Percentiles rank a stretch among this genome's conserved stretches.
Evolutionary conservation across 176 grass and related monocot genomes (phyloP).

Genomic region (Chrysopogon serrulatus): DNA sequence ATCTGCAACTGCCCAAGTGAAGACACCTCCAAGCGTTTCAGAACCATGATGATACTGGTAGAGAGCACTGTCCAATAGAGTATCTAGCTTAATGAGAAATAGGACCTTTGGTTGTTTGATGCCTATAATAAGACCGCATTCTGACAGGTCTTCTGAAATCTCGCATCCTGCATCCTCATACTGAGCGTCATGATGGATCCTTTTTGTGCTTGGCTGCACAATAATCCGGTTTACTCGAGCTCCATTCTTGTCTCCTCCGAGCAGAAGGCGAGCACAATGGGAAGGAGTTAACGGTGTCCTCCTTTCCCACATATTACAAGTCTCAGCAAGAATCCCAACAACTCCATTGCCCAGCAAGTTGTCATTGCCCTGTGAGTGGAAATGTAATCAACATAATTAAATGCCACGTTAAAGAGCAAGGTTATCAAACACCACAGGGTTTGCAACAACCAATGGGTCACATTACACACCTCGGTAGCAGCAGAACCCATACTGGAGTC

Average conservation of each 20-base stretch:
- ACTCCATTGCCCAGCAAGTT: slow-evolving; percentile 87
- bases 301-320: slow-evolving; percentile 94
- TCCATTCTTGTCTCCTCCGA: slow-evolving; percentile 51
- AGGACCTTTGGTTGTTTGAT: slow-evolving; percentile 95
- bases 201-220: slow-evolving; percentile 88
- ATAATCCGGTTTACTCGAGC: slow-evolving; percentile 65
- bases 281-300: slow-evolving; percentile 74
- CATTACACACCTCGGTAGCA: slow-evolving; percentile 12
- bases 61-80: neutral
- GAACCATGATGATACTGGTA: neutral
- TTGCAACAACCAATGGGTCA: neutral
- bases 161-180: slow-evolving; percentile 93
- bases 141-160: slow-evolving; percentile 75
- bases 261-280: slow-evolving; percentile 78
- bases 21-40: neutral
- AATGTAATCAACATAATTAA: neutral
- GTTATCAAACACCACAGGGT: neutral
- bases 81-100: neutral
- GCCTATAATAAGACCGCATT: slow-evolving; percentile 84
- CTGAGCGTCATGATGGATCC: slow-evolving; percentile 80
- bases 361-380: slow-evolving; percentile 37
- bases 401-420: neutral
- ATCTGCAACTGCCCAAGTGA: slow-evolving; percentile 61
- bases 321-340: slow-evolving; percentile 73
- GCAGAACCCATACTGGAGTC: slow-evolving; percentile 27